phyloP scores from a whole-genome alignment of 2,329 filamentous ascomycete genomes.

The Lasiodiplodia sp. region DNA sequence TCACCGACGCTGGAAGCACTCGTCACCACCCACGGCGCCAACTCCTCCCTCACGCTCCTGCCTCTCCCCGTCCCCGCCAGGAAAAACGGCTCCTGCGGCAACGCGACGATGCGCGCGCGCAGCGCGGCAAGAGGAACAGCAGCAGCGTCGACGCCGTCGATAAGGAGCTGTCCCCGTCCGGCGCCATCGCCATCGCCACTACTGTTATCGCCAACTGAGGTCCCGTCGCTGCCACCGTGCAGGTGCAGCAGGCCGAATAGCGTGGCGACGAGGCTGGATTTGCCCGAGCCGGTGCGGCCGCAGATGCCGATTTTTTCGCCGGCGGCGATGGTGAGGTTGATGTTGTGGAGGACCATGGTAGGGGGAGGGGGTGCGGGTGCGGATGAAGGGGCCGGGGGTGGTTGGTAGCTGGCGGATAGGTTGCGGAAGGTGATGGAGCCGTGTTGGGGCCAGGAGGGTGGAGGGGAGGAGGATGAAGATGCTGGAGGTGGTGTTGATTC shows the following conservation, averaged over 20 bases:
- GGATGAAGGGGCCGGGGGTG: no score
- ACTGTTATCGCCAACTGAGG: no score
- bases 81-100: conserved; percentile 64
- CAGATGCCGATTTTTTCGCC: conserved; percentile 61
- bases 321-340: conserved; percentile 48
- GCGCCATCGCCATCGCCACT: conserved; percentile 37
- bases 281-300: conserved; percentile 61
- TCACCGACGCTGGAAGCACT: no score
- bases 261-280: conserved; percentile 51
- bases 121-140: conserved; percentile 52
- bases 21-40: conserved; percentile 43
- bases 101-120: conserved; percentile 58
- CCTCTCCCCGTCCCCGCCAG: conserved; percentile 36
- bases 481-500: conserved; percentile 56
- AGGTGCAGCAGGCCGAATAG: conserved; percentile 52
- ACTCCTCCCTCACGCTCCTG: conserved; percentile 49
- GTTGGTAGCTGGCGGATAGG: conserved; percentile 54
- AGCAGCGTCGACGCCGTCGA: conserved; percentile 53
- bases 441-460: conserved; percentile 50
- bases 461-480: conserved; percentile 53
- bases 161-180: conserved; percentile 42
- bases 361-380: conserved; percentile 24
- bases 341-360: conserved; percentile 36
- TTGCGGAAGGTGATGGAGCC: conserved; percentile 54
- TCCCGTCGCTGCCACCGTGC: conserved; percentile 1